Base-by-base conservation (phyloP, 2,329 filamentous ascomycete genomes). In the Scolecobasidium constrictum region DNA sequence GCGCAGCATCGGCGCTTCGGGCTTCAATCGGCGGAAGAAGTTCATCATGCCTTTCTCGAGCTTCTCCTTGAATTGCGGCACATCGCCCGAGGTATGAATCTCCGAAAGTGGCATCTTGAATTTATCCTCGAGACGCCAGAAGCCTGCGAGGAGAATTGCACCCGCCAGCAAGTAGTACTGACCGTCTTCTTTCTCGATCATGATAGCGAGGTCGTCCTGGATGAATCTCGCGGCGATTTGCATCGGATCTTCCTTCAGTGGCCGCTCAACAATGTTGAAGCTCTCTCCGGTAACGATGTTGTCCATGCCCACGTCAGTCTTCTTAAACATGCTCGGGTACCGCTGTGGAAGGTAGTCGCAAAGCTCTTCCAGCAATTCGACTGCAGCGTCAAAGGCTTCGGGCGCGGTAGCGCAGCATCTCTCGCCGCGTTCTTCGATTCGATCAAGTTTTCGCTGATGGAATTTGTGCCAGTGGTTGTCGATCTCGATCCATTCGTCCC, bases 41-140 rank as follows among this genome's bases (percentile, higher is more conserved):
- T 82, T 86, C 64, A 73, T 72, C 83, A 88, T 90, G 11, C 83
- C 81, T 46, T 77, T 79, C 56, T 87, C 78, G 9, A 90, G 66
- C 55, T 85, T 86, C 50, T 76, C 67, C 46, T 71, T 71, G 65
- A 72, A 88, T 37, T 79, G 77, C 0, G 84, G 83, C 0, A 94
- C 86, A 48, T 83, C 70, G 36, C 81, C 86, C 0, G 74, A 78
- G 0, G 79, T 86, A 61, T 93, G 86, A 51, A 94, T 88, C 44
- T 88, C 78, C 0, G 77, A 78, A 5, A 93, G 65, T 1, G 73
- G 69, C 84, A 92, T 88, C 18, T 82, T 81, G 54, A 81, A 76
- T 61, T 94, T 93, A 56, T 93, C 85, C 44, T 77, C 68, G 1
- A 93, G 67, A 3, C 83, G 74, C 86, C 86, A 93, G 68, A 93